Conservation (phyloP, 441 rosid genomes). For the Bruguiera hainesii region DNA sequence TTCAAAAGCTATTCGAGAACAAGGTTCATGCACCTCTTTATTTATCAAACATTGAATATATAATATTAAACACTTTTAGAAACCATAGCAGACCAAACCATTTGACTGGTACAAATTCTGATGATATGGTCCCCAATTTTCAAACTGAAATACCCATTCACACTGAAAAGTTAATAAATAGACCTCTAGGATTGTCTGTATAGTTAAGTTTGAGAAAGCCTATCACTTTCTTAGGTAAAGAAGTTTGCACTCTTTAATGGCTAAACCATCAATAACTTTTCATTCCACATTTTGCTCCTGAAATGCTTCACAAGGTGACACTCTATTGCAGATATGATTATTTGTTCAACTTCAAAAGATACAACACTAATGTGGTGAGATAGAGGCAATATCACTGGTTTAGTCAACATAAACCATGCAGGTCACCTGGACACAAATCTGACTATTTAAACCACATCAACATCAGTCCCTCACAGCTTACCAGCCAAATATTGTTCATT, state of each 20-base stretch:
- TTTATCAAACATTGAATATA: background rate
- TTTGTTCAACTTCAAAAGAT: background rate
- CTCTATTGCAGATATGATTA: too few species aligned
- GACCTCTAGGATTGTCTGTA: too few species aligned
- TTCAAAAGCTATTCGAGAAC: background rate
- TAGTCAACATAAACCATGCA: constrained; percentile 3
- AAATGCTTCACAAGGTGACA: too few species aligned
- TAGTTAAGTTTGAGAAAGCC: background rate
- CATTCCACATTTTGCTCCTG: too few species aligned
- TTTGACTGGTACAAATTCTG: too few species aligned
- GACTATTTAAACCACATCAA: constrained; percentile 4
- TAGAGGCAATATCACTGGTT: background rate
- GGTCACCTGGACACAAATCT: background rate
- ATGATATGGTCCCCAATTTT: too few species aligned
- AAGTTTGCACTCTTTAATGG: background rate
- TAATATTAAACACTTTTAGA: background rate
- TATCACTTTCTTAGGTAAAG: background rate
- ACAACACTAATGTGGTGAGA: background rate
- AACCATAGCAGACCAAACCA: background rate
- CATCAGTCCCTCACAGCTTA: background rate
- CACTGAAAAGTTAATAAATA: too few species aligned
- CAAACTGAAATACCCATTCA: too few species aligned
- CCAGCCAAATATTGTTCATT: background rate
- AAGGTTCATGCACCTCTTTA: background rate
- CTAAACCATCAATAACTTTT: background rate